Evolutionary conservation across 345 rosid genomes (phyloP).

Genomic region (Rhodamnia rubescens): DNA sequence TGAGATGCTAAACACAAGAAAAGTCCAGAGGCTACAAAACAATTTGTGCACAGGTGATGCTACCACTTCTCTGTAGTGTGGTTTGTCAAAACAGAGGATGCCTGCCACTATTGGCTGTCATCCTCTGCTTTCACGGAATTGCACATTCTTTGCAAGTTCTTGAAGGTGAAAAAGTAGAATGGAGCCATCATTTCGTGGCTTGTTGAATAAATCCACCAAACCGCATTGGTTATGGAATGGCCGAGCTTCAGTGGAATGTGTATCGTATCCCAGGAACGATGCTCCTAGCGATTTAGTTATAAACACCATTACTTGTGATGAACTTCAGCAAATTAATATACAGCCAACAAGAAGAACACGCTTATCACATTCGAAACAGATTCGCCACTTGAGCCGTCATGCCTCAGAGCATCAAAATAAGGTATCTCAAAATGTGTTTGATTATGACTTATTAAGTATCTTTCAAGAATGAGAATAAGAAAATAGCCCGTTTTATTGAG

Average conservation of each 20-base stretch:
- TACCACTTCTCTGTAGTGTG: too few species aligned
- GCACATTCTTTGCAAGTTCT: too few species aligned
- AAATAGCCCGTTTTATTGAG: too few species aligned
- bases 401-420: background rate
- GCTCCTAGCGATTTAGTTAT: background rate
- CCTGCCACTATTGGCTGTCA: background rate
- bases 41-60: too few species aligned
- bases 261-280: fast-evolving
- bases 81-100: too few species aligned
- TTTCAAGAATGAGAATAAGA: too few species aligned
- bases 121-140: too few species aligned
- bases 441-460: too few species aligned
- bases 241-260: background rate
- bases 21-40: too few species aligned
- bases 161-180: background rate
- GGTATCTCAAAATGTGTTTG: too few species aligned
- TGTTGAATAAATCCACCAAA: background rate
- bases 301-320: background rate
- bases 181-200: background rate
- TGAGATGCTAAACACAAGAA: background rate
- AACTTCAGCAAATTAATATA: background rate
- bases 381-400: too few species aligned
- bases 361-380: background rate
- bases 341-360: background rate
- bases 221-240: background rate